Base-by-base conservation (phyloP, 495 filamentous ascomycete genomes). In the Penicillium daleae region DNA sequence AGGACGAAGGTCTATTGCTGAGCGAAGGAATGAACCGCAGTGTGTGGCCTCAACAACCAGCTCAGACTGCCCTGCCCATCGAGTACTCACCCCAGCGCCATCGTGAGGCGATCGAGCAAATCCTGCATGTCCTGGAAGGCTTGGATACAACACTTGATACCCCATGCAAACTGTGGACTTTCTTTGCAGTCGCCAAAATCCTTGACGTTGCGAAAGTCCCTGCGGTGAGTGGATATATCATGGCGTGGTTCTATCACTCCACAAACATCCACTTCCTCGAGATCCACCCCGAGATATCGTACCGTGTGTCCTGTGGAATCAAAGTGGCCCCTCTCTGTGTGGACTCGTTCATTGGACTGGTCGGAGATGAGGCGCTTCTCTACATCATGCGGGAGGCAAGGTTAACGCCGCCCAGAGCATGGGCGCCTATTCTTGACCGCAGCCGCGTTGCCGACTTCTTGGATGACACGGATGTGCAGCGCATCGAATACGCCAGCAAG, bases 51-150 rank as follows among this genome's bases (percentile, higher is more conserved):
- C 40, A 10, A 12, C 40, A 29, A 29, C 24, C 24, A 1, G 13
- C 26, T 10, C 24, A 24, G 17, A 44, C 53, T n/a, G 55, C 49
- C 19, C 52, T 79, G 37, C 70, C 74, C 0, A 58, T 77, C 27
- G 87, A 89, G 65, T 89, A 90, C 66, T 87, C 85, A 22, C 79
- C 79, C 0, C 75, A 82, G 31, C 83, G 88, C 6, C 87, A 90
- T 67, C 78, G 84, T 9, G 81, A 76, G n/a, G 81, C 82, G 29
- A 86, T 90, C 17, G 78, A 87, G 39, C 79, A 86, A 10, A 71
- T 90, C 5, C 73, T 90, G 13, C 73, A 78, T 60, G 80, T 76
- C 29, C 75, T 89, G 32, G 75, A 84, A 53, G 82, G 80, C 15
- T 54, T 79, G 0, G 73, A 76, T 44, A 74, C 85, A 1, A 70